A percentile compares a stretch with the other conserved stretches of the same genome.
These are phyloP conservation scores for Microdochium nivale DNA, from an alignment of 2,329 filamentous ascomycete genomes.

Conservation along the genomic window DNA sequence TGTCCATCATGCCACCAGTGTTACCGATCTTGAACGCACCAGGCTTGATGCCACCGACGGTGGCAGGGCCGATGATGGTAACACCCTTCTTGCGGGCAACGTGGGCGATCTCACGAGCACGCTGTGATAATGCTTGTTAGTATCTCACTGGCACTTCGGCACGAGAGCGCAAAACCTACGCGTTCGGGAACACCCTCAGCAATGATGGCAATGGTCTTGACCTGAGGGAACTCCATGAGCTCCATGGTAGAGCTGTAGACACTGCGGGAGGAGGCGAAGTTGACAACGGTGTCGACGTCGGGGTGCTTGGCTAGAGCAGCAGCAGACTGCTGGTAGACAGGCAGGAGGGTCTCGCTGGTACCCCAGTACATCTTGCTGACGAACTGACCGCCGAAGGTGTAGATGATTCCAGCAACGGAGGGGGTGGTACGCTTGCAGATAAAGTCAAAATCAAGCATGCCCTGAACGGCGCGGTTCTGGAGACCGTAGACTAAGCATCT, in stretches of 20 bases:
- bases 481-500: slow-evolving; percentile 99
- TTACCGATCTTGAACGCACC: slow-evolving; percentile 99
- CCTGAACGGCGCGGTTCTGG: slow-evolving; percentile 86
- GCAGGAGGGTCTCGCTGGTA: slow-evolving; percentile 96
- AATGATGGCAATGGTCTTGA: slow-evolving; percentile 98
- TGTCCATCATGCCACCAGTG: slow-evolving; percentile 99
- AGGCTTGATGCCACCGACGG: slow-evolving; percentile 98
- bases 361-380: slow-evolving; percentile 99
- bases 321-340: slow-evolving; percentile 89
- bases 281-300: slow-evolving; percentile 96
- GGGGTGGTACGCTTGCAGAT: slow-evolving; percentile 98
- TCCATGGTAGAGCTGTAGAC: slow-evolving; percentile 99
- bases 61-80: slow-evolving; percentile 97
- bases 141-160: slow-evolving; percentile 1
- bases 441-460: slow-evolving; percentile 99
- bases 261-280: slow-evolving; percentile 98
- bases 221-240: slow-evolving; percentile 92
- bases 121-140: slow-evolving; percentile 40
- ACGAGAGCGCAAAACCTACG: slow-evolving; percentile 45
- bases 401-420: slow-evolving; percentile 98
- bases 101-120: slow-evolving; percentile 95
- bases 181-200: slow-evolving; percentile 98
- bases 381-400: slow-evolving; percentile 99
- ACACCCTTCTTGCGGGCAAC: slow-evolving; percentile 97
- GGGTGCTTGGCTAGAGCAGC: slow-evolving; percentile 95